phyloP scores from a whole-genome alignment of 225 moss, liverwort and hornwort species.

The Takakia lepidozioides region DNA sequence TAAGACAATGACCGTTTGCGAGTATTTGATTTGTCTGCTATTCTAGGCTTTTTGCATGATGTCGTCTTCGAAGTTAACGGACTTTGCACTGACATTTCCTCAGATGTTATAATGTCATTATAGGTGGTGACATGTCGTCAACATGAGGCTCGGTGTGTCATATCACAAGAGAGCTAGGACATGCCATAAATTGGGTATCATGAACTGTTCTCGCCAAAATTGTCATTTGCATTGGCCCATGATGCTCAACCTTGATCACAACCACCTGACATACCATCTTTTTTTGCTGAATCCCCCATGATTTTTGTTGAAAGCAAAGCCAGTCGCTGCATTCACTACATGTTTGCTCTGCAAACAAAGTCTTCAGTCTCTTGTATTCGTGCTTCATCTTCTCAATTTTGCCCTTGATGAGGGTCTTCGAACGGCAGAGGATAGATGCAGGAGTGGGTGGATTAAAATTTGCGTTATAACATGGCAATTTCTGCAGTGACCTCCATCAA shows the following conservation, averaged over 20 bases:
- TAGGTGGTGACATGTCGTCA: neutral
- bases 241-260: neutral
- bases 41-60: neutral
- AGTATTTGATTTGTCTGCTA: neutral
- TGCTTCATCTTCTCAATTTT: no score
- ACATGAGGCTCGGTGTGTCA: no score
- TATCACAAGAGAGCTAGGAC: neutral
- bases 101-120: neutral
- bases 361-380: no score
- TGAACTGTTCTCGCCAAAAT: neutral
- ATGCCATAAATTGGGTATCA: neutral
- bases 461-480: no score
- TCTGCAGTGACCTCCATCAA: no score
- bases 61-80: neutral
- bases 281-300: neutral
- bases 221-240: neutral
- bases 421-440: no score
- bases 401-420: no score
- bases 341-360: no score
- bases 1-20: neutral
- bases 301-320: neutral
- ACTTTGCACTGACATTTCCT: neutral
- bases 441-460: no score
- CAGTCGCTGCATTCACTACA: neutral
- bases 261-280: neutral